Evolutionary conservation across 2,329 filamentous ascomycete genomes (phyloP), one percentile per base, ranked within the genome.

Genomic region (Aspergillus latus): DNA sequence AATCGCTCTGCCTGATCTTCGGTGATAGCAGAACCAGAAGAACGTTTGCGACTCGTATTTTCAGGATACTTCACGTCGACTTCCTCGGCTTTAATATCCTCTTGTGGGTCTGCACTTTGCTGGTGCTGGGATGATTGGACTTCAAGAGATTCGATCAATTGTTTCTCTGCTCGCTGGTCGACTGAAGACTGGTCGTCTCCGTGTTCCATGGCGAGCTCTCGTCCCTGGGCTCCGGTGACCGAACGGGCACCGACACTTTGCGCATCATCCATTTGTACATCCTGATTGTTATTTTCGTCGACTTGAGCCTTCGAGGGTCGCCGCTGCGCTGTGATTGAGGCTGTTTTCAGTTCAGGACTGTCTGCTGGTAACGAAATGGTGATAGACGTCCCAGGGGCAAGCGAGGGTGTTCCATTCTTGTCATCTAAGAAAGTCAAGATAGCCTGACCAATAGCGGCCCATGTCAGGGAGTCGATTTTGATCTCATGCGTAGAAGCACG

Each of bases 11-110:
- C 74, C 10, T 76, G 77, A 50, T 87, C 85, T 2, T 84, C 78
- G 29, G 85, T 75, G 8, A 81, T 82, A 48, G 83, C 81, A 16
- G 81, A 82, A 50, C 85, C 82, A 11, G 82, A 83, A 2, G 84
- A 86, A 55, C 85, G 76, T 68, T 88, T 88, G 16, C 84, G 78
- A 21, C 77, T 77, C 9, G 74, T 73, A 4, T 72, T 65, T 47
- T 66, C 71, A n/a, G 74, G 68, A 47, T 61, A 61, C 51, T 76
- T 78, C 29, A 62, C 54, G 5, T 73, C 70, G 4, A 58, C 47
- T 9, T 68, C 69, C 11, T 74, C 70, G 3, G 53, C 52, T 7
- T 64, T 66, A 16, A 56, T 36, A 10, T 62, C 58, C 8, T 68
- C 66, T 46, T 66, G 64, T 36, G 60, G 63, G n/a, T 52, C 57